Evolutionary conservation across 73 alveolate species (phyloP), one percentile per base, ranked within the genome.

Genomic region (Durusdinium trenchii): DNA sequence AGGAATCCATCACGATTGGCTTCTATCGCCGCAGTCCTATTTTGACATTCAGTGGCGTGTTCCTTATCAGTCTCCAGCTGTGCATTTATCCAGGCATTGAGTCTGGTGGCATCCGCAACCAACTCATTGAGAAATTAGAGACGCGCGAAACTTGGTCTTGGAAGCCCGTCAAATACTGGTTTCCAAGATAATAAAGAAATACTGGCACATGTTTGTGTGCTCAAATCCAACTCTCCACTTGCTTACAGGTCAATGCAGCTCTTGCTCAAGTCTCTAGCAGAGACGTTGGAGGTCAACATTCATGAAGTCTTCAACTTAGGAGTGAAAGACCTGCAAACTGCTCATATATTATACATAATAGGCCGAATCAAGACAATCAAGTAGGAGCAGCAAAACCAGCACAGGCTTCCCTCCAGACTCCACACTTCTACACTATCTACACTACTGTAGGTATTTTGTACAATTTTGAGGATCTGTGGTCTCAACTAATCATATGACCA

Each of bases 201-300:
- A 23, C 73, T 23, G 73, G 30, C 73, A 60, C 30, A 60, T 60
- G 7, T 60, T 23, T 60, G 18, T 60, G 73, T 23, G 73, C n/a
- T n/a, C n/a, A n/a, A 60, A 60, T 60, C 7, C 18, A 32, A 60
- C 73, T 0, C 30, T 57, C 69, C 23, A 60, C 30, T 23, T 23
- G 0, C 32, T 73, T 35, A 38, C 47, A 91, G 98, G 98, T 91
- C 98, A 42, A 78, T 48, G 54, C 98, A 91, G 89, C 98, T 91
- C 48, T 51, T 91, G 79, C 3, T 91, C 90, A 91, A 91, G 98
- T 69, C 43, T 60, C 45, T 91, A 60, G 98, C 98, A 14, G 98
- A 91, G 78, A 69, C 98, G 35, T 57, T 91, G 98, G 98, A 91
- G 60, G 98, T 91, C 48, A 91, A 91, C 79, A 91, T 91, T 54